Evolutionary conservation across 345 rosid genomes (phyloP), one percentile per base, ranked within the genome.

Genomic region (Citrus trifoliata): DNA sequence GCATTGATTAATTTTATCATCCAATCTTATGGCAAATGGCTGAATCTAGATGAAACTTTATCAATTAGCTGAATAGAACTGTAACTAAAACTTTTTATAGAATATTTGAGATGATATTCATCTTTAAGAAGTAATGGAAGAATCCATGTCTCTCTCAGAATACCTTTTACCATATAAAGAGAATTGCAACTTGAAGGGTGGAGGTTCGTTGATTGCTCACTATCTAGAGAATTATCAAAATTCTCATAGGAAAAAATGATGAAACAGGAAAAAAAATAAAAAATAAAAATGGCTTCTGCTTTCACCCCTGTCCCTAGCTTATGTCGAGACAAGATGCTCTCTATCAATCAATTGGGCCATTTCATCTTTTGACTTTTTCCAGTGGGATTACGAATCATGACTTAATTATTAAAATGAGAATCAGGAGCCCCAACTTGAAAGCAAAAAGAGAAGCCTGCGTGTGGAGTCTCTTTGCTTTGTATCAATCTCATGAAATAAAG

Each of bases 371-470:
- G 51, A 46, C 51, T 12, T 42, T 68, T 81, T 37, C 58, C 53
- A 73, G 56, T 59, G 79, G 75, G 61, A 13, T 12, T 80, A 61
- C 74, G 75, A 85, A 78, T 83, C 78, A 85, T 81, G 83, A 73
- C 80, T 35, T 22, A 12, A 56, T 72, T 82, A 80, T 86, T 82
- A 79, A 82, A 86, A 74, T 84, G 76, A 83, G 87, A 89, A 87
- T 87, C 88, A 82, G 80, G 80, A 86, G 74, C 78, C 89, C 42
- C 86, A 46, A 89, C 88, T 86, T 85, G 73, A 51, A 37, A 78
- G 86, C 79, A 77, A 83, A 85, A 86, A 81, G 81, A 82, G 82
- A 81, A 83, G 85, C 73, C 79, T 73, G 79, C 68, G 75, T 28
- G 35, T 69, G 74, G 28, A 48, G 71, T 51, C 66, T 68, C 70